phyloP scores from a whole-genome alignment of 176 grass and related monocot genomes.

The Raddia guianensis region DNA sequence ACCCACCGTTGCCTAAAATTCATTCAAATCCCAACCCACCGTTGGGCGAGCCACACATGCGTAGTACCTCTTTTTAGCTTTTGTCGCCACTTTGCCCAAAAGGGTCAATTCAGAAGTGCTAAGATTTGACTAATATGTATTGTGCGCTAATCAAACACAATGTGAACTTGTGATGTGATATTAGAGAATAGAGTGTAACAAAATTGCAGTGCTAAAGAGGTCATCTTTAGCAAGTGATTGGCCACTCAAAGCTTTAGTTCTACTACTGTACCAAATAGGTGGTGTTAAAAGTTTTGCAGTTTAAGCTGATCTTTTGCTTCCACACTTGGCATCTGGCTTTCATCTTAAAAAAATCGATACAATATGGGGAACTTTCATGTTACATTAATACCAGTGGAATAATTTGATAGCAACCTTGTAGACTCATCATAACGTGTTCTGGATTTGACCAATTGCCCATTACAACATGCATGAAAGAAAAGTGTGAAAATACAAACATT shows the following conservation, averaged over 20 bases:
- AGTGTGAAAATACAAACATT: neutral
- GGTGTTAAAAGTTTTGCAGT: conserved; percentile 10
- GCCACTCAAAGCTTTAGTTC: neutral
- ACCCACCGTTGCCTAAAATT: no score
- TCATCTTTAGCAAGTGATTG: conserved; percentile 20
- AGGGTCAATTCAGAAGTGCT: no score
- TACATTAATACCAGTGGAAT: neutral
- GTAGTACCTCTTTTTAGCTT: no score
- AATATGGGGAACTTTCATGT: conserved; percentile 1
- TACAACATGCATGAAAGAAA: conserved; percentile 21
- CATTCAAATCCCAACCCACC: no score
- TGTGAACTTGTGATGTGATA: no score
- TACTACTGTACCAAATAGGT: conserved; percentile 16
- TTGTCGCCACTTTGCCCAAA: no score
- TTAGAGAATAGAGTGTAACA: no score
- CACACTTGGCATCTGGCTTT: conserved; percentile 6
- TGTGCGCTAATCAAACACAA: no score
- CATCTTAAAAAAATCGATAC: neutral
- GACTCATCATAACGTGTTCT: neutral
- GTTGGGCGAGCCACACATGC: no score
- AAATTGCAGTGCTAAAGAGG: neutral
- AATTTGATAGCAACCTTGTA: conserved; percentile 10
- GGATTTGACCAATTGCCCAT: conserved; percentile 8
- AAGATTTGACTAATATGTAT: no score
- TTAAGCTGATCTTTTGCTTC: conserved; percentile 16